These are phyloP conservation scores for Arthroderma uncinatum DNA, from an alignment of 2,329 filamentous ascomycete species.

Conservation along the genomic window DNA sequence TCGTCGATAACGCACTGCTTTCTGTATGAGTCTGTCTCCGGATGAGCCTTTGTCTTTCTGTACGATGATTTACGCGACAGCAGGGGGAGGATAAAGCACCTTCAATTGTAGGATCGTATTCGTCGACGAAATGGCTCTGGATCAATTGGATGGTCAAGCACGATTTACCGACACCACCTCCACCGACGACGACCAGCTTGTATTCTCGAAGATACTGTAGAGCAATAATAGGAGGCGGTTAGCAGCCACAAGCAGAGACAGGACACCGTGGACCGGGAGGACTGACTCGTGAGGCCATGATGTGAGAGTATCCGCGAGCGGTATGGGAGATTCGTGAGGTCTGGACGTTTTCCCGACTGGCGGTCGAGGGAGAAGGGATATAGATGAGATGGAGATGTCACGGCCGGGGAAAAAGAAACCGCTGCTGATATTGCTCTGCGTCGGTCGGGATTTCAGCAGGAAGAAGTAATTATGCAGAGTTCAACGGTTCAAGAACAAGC, in stretches of 20 bases:
- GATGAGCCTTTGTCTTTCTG: neutral
- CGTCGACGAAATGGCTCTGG: slow-evolving; percentile 95
- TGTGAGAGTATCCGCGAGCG: neutral
- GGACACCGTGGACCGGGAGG: neutral
- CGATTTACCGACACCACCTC: slow-evolving; percentile 97
- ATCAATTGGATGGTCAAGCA: slow-evolving; percentile 96
- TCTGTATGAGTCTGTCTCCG: slow-evolving; percentile 77
- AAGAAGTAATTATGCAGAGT: neutral
- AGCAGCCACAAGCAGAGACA: neutral
- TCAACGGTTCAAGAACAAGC: neutral
- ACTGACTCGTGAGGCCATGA: slow-evolving; percentile 6
- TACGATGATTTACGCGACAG: slow-evolving; percentile 33
- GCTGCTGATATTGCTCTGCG: neutral
- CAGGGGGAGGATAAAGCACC: slow-evolving; percentile 38
- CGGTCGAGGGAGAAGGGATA: neutral
- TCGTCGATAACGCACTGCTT: slow-evolving; percentile 99
- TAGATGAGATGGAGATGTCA: neutral
- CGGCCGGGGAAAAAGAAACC: neutral
- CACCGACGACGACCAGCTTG: slow-evolving; percentile 92
- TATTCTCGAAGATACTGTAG: slow-evolving; percentile 75
- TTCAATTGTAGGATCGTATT: slow-evolving; percentile 99
- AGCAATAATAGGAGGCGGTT: neutral
- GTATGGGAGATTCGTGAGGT: neutral
- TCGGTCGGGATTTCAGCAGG: neutral
- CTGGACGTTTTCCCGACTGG: too few relatives aligned